Evolutionary conservation across 371 early-diverging fungal species (phyloP), one percentile per base, ranked within the genome.

Genomic region (Saksenaea vasiformis): DNA sequence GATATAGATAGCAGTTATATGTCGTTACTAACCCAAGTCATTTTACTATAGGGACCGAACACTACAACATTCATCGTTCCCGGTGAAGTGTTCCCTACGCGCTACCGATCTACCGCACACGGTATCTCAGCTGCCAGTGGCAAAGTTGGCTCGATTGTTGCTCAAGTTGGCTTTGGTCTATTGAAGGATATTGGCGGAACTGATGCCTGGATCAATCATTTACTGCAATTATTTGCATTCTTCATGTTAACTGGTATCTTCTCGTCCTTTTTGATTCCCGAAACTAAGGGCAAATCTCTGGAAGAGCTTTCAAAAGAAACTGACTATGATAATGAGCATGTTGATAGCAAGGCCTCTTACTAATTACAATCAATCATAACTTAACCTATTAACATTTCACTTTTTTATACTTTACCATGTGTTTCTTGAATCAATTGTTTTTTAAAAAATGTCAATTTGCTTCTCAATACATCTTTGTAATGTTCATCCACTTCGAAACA

Each of bases 111-210:
- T 1, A 90, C 93, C 9, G 88, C 90, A 55, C 95, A 95, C 71
- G 96, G 96, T 72, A 91, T 94, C 73, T 91, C 93, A 55, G 94
- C 95, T 26, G 95, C 93, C 34, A 74, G 83, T 60, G 95, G 95
- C 55, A 95, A 95, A 77, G 62, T 90, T 34, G 95, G 95, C 36
- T 93, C 96, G 44, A 91, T 94, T 57, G 60, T 91, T 61, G 90
- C 92, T 26, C 86, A 89, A 65, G 84, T 90, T 35, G 90, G 89
- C 34, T 91, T 92, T 65, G 85, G 87, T 64, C 83, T 83, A 31
- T 80, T 90, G 62, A 88, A 88, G 70, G 87, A 90, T 65, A 82
- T 83, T 53, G 92, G 92, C 62, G 91, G 90, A 22, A 17, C 65
- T 53, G 85, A 89, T 72, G 67, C 66, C 2, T 90, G 82, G 67